Conservation (phyloP, 306 rosid genomes). For the Prinsepia uniflora region DNA sequence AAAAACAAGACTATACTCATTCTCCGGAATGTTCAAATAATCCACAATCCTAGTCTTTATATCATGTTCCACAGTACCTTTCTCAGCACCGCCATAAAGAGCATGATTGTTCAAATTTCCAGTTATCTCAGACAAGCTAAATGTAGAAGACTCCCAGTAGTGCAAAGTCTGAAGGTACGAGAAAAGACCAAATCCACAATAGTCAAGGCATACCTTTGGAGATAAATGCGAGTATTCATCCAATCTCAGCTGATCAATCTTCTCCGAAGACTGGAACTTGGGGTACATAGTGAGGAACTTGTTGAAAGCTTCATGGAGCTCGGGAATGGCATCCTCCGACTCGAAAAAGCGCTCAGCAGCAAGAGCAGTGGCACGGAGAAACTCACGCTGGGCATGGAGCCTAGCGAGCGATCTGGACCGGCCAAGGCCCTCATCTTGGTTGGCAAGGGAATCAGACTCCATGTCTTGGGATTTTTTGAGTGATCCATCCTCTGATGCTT, state of each 20-base stretch:
- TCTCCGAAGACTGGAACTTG: constrained; percentile 71
- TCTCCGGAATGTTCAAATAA: constrained; percentile 90
- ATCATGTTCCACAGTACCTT: constrained; percentile 85
- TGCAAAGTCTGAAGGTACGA: constrained; percentile 88
- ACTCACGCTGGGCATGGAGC: constrained; percentile 84
- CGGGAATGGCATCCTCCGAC: constrained; percentile 63
- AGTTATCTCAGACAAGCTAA: constrained; percentile 95
- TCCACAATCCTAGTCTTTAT: constrained; percentile 83
- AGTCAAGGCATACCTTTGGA: constrained; percentile 97
- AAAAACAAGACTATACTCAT: constrained; percentile 91
- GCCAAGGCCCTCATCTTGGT: constrained; percentile 61
- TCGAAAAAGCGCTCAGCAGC: constrained; percentile 79
- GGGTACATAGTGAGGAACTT: constrained; percentile 95
- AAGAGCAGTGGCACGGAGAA: constrained; percentile 82
- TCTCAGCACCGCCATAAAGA: constrained; percentile 86
- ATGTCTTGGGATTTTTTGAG: constrained; percentile 69
- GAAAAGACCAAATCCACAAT: constrained; percentile 94
- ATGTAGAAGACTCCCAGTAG: constrained; percentile 90
- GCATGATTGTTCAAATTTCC: constrained; percentile 92
- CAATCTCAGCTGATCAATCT: constrained; percentile 80
- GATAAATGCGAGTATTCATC: constrained; percentile 78
- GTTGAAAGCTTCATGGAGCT: constrained; percentile 53
- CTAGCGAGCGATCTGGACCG: constrained; percentile 83
- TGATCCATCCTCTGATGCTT: constrained; percentile 94
- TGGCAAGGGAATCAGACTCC: constrained; percentile 50